Conservation (phyloP, 75 land plant species). For the Pinus taeda region DNA sequence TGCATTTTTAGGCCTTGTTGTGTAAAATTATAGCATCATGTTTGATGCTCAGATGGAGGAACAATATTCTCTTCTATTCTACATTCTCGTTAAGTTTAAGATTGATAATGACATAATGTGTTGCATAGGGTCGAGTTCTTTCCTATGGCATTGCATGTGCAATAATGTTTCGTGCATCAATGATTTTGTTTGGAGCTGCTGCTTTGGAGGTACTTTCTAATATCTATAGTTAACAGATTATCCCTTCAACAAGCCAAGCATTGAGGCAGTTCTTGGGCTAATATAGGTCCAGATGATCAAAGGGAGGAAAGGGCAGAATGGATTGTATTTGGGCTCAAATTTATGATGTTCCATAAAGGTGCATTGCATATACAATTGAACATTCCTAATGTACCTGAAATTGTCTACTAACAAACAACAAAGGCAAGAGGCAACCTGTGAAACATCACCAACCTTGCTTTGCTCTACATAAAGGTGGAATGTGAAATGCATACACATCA, state of each 20-base stretch:
- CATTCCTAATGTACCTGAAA: not conserved
- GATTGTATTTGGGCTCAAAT: constrained; percentile 45
- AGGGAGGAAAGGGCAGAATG: too few relatives aligned
- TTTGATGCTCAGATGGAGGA: not conserved
- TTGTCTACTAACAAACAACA: not conserved
- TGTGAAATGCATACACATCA: not conserved
- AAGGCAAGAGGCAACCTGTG: not conserved
- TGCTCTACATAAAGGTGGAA: not conserved
- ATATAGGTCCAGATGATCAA: too few relatives aligned
- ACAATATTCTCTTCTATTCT: not conserved
- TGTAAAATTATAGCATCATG: not conserved
- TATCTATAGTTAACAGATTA: too few relatives aligned
- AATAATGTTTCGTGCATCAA: constrained; percentile 68
- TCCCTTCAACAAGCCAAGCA: too few relatives aligned
- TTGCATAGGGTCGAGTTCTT: constrained; percentile 77
- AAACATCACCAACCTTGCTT: not conserved
- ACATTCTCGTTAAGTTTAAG: not conserved
- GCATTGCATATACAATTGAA: not conserved
- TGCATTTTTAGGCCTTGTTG: not conserved
- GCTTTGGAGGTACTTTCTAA: constrained; percentile 70
- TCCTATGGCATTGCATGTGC: constrained; percentile 99
- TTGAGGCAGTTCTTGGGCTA: too few relatives aligned
- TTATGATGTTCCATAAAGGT: constrained; percentile 55
- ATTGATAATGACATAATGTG: constrained; percentile 1
- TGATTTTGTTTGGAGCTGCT: constrained; percentile 86